phyloP scores from a whole-genome alignment of 257 asterid species.

The Gentiana straminea region DNA sequence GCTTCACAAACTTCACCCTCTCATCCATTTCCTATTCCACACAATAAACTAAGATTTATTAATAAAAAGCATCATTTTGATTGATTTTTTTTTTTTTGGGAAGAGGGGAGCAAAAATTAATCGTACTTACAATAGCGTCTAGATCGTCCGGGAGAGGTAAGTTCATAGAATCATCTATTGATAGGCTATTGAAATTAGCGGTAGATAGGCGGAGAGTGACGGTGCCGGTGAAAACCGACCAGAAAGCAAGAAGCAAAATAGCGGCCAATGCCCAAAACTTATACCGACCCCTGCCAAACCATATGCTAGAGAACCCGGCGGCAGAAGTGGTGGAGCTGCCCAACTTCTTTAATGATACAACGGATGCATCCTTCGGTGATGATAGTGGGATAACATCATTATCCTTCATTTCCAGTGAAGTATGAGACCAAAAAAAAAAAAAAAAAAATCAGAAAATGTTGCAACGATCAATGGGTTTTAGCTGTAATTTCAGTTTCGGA shows the following conservation, averaged over 20 bases:
- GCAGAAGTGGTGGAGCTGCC: slow-evolving; percentile 9
- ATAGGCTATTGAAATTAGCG: slow-evolving; percentile 38
- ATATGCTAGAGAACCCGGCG: slow-evolving; percentile 7
- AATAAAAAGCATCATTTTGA: not conserved
- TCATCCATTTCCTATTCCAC: slow-evolving; percentile 75
- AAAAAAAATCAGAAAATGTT: too few relatives aligned
- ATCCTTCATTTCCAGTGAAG: slow-evolving; percentile 34
- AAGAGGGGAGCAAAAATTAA: too few relatives aligned
- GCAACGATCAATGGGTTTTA: too few relatives aligned
- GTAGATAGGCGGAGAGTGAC: slow-evolving; percentile 76
- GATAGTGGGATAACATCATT: slow-evolving; percentile 64
- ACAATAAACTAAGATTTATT: not conserved
- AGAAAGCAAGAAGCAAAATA: slow-evolving; percentile 64
- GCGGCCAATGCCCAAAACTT: slow-evolving; percentile 73
- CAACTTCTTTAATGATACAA: slow-evolving; percentile 10
- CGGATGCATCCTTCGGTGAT: slow-evolving; percentile 45
- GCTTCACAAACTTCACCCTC: slow-evolving; percentile 86
- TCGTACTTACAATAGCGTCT: slow-evolving; percentile 47
- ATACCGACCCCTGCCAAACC: slow-evolving; percentile 49
- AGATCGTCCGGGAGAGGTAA: slow-evolving; percentile 37
- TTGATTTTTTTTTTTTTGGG: too few relatives aligned
- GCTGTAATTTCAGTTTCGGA: too few relatives aligned
- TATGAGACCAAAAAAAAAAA: too few relatives aligned
- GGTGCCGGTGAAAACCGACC: slow-evolving; percentile 84
- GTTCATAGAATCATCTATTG: slow-evolving; percentile 23